phyloP scores from a whole-genome alignment of 2,329 filamentous ascomycete genomes.

The Whalleya microplaca region DNA sequence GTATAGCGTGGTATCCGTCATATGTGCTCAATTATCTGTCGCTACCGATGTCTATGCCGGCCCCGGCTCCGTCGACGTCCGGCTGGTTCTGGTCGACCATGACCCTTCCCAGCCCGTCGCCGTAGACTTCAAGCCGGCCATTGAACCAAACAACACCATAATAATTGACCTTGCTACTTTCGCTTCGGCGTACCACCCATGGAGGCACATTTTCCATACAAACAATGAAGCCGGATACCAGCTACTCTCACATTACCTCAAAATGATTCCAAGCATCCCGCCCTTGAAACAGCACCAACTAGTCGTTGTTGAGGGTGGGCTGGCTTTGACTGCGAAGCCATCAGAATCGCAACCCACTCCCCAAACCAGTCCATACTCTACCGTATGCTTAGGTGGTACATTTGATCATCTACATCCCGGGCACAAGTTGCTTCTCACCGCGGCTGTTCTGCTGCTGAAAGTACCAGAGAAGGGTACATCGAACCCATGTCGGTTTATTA shows the following conservation, averaged over 20 bases:
- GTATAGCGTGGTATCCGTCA: constrained; percentile 76
- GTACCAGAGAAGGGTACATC: constrained; percentile 46
- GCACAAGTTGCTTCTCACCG: constrained; percentile 95
- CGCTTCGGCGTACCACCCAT: constrained; percentile 58
- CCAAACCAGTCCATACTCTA: constrained; percentile 50
- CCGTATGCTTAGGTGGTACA: constrained; percentile 85
- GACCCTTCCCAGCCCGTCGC: constrained; percentile 40
- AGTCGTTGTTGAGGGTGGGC: constrained; percentile 55
- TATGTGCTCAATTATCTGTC: constrained; percentile 66
- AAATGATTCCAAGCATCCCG: constrained; percentile 51
- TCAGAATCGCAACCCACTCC: constrained; percentile 17
- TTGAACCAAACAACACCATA: constrained; percentile 49
- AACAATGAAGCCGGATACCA: constrained; percentile 67
- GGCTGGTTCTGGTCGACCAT: constrained; percentile 75
- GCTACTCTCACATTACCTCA: constrained; percentile 55
- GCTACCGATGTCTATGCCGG: constrained; percentile 63
- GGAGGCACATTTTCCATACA: constrained; percentile 68
- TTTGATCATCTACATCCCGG: constrained; percentile 96
- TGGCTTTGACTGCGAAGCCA: constrained; percentile 47
- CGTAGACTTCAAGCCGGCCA: constrained; percentile 40
- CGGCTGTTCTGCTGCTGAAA: constrained; percentile 73
- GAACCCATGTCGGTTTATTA: constrained; percentile 63
- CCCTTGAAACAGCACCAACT: constrained; percentile 55
- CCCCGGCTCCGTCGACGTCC: constrained; percentile 73
- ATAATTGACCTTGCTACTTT: constrained; percentile 57